These are phyloP conservation scores for Xylaria sp. DNA, from an alignment of 2,329 filamentous ascomycete species.

Conservation along the genomic window DNA sequence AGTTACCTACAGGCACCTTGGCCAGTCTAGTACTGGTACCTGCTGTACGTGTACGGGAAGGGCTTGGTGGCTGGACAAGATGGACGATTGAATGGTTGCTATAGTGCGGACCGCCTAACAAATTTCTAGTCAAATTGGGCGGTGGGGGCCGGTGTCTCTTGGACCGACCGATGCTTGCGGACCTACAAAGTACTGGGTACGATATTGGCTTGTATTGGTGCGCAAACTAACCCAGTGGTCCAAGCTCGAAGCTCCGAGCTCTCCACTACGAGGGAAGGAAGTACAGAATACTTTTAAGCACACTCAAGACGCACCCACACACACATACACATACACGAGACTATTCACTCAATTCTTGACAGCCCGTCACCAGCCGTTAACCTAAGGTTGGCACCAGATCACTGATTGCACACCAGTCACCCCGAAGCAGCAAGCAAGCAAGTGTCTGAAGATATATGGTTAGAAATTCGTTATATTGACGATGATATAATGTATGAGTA, in stretches of 20 bases:
- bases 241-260: not conserved
- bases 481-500: not conserved
- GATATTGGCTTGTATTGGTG: not conserved
- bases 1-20: no score
- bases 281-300: no score
- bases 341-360: not conserved
- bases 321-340: not conserved
- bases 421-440: not conserved
- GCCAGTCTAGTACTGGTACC: no score
- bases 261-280: not conserved
- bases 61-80: constrained; percentile 1
- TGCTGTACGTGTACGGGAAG: no score
- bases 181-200: not conserved
- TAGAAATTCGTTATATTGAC: constrained; percentile 2
- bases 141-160: not conserved
- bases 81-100: no score
- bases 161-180: no score
- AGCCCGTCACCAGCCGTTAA: not conserved
- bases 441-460: not conserved
- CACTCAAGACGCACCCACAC: no score
- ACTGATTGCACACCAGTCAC: constrained; percentile 21
- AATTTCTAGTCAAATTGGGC: constrained; percentile 20
- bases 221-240: not conserved
- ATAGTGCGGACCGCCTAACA: constrained; percentile 17
- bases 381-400: constrained; percentile 2